Conservation (phyloP, 1,139 yeast genomes). For the Magnusiomyces tetraspermus region DNA sequence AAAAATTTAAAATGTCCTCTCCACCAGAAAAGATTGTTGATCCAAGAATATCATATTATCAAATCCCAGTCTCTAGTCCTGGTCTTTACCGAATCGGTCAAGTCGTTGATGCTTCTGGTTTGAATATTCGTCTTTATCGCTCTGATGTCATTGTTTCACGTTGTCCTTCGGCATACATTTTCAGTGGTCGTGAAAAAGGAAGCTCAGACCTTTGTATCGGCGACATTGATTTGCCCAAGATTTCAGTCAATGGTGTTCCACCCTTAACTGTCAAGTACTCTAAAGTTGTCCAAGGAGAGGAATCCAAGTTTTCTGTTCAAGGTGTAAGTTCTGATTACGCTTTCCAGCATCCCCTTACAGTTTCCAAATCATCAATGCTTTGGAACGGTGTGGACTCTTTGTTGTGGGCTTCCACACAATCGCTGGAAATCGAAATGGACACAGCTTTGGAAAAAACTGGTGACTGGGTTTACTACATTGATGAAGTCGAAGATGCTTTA, state of each 20-base stretch:
- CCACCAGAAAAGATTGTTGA: conserved; percentile 31
- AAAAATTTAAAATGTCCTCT: conserved; percentile 28
- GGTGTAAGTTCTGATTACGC: conserved; percentile 44
- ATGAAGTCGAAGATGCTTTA: conserved; percentile 60
- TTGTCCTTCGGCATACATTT: conserved; percentile 65
- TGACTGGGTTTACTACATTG: conserved; percentile 52
- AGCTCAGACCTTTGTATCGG: conserved; percentile 53
- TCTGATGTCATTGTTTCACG: conserved; percentile 58
- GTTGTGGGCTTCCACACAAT: conserved; percentile 45
- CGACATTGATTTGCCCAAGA: conserved; percentile 44
- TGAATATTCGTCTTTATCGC: conserved; percentile 54
- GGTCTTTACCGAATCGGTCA: conserved; percentile 64
- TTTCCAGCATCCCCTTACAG: conserved; percentile 22
- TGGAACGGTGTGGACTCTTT: conserved; percentile 36
- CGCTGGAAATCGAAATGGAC: conserved; percentile 43
- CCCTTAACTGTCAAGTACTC: conserved; percentile 60
- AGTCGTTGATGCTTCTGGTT: conserved; percentile 52
- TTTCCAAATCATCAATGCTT: conserved; percentile 15
- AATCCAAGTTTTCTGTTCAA: conserved; percentile 36
- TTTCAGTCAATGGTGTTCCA: conserved; percentile 61
- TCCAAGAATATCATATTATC: conserved; percentile 38
- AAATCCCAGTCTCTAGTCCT: conserved; percentile 52
- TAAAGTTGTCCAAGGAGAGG: conserved; percentile 44
- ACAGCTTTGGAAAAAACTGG: conserved; percentile 46
- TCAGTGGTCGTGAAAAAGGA: conserved; percentile 23